Evolutionary conservation across 306 rosid genomes (phyloP), one percentile per base, ranked within the genome.

Genomic region (Medicago lupulina): DNA sequence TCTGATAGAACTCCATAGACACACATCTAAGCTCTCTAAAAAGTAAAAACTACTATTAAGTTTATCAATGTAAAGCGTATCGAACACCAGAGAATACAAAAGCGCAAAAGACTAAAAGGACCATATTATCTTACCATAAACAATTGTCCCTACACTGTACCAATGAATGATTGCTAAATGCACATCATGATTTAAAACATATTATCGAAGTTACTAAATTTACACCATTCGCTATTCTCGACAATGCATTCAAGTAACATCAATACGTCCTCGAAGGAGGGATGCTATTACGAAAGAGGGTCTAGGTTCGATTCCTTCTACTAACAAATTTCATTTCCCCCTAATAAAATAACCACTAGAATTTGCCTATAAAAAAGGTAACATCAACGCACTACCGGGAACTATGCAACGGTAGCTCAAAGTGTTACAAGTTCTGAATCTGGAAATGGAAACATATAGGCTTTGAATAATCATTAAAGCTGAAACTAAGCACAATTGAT

Each of bases 211-310:
- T 68, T 15, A 44, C 66, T 46, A 63, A 59, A 43, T 55, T 64
- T 57, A 66, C 70, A 81, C n/a, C 70, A 69, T 75, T n/a, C 36
- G 15, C 60, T 59, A 21, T 17, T 75, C 40, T 50, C 71, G 61
- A 72, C 21, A 66, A 7, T 2, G 34, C 50, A 80, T 67, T 75
- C 71, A 67, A 65, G 18, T 21, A 71, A 64, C 66, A 21, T 57
- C 21, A 51, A 8, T 12, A 14, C 11, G 12, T 7, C 23, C 59
- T 9, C 2, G 12, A 16, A 53, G 12, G 6, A 16, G 59, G 31
- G 31, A 28, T 28, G 31, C 31, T 2, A n/a, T 50, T 50, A 40
- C 2, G 44, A 28, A 28, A 4, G 46, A 40, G 44, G 11, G 10
- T 41, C 12, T 51, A 16, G 19, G 21, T 18, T 54, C 7, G 6